Evolutionary conservation across 23 red algal species (phyloP).

Genomic region (Agarophyton chilense): DNA sequence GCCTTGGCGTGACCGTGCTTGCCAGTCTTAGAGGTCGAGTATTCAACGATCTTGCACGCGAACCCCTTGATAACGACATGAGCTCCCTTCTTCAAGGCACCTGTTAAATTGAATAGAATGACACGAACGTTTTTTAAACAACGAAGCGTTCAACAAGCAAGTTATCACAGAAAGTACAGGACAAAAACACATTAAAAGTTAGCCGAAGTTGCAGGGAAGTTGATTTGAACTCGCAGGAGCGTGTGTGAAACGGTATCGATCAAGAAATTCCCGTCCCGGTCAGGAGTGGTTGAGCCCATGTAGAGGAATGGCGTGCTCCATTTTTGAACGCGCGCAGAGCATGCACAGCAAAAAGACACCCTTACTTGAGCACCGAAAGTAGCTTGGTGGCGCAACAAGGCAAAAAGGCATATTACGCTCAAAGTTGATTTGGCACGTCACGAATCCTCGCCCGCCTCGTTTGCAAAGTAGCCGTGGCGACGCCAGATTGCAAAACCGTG

Average conservation of each 20-base stretch:
- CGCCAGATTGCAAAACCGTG: not conserved
- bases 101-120: not conserved
- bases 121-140: not conserved
- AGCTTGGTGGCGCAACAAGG: not conserved
- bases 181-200: not conserved
- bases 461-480: not conserved
- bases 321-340: not conserved
- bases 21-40: conserved; percentile 97
- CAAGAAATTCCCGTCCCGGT: not conserved
- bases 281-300: not conserved
- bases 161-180: not conserved
- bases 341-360: not conserved
- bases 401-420: not conserved
- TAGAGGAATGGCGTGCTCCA: not conserved
- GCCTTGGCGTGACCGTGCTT: conserved; percentile 99
- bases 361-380: not conserved
- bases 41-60: conserved; percentile 98
- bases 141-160: not conserved
- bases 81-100: conserved; percentile 92
- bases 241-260: not conserved
- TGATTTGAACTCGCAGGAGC: no score
- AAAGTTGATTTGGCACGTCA: not conserved
- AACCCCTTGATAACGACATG: conserved; percentile 98
- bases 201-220: not conserved
- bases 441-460: not conserved